Conservation (phyloP, 345 rosid genomes). For the Anastatica hierochuntica region DNA sequence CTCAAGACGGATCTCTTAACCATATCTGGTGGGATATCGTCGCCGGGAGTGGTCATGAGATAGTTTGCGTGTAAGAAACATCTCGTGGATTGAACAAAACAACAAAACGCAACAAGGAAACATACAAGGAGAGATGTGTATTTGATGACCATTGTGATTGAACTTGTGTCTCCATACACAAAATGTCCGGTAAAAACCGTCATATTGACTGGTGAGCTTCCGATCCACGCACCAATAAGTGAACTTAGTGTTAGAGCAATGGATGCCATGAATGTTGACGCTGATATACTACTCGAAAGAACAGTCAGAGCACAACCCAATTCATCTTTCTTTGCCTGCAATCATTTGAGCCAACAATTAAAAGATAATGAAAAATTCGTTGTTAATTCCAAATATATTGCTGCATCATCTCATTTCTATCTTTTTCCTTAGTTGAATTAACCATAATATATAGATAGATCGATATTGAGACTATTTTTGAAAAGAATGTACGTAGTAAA, state of each 20-base stretch:
- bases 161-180: slow-evolving; percentile 50
- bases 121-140: slow-evolving; percentile 50
- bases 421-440: no score
- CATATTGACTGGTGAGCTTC: slow-evolving; percentile 31
- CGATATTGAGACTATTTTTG: not conserved
- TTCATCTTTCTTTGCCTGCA: slow-evolving; percentile 32
- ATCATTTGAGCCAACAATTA: not conserved
- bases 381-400: not conserved
- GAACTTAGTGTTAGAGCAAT: slow-evolving; percentile 63
- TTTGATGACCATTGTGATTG: slow-evolving; percentile 48
- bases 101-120: slow-evolving; percentile 55
- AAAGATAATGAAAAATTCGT: not conserved
- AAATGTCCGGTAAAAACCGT: slow-evolving; percentile 32
- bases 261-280: slow-evolving; percentile 52
- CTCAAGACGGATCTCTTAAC: slow-evolving; percentile 37
- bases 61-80: slow-evolving; percentile 55
- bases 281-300: slow-evolving; percentile 41
- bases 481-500: not conserved
- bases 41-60: slow-evolving; percentile 46
- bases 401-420: not conserved
- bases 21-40: slow-evolving; percentile 27
- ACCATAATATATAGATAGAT: no score
- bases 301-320: slow-evolving; percentile 33
- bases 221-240: slow-evolving; percentile 76
- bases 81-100: slow-evolving; percentile 63